Percentiles rank a stretch among this genome's conserved stretches.
Conservation (phyloP, 2,329 filamentous ascomycete genomes). For the Triangularia verruculosa region DNA sequence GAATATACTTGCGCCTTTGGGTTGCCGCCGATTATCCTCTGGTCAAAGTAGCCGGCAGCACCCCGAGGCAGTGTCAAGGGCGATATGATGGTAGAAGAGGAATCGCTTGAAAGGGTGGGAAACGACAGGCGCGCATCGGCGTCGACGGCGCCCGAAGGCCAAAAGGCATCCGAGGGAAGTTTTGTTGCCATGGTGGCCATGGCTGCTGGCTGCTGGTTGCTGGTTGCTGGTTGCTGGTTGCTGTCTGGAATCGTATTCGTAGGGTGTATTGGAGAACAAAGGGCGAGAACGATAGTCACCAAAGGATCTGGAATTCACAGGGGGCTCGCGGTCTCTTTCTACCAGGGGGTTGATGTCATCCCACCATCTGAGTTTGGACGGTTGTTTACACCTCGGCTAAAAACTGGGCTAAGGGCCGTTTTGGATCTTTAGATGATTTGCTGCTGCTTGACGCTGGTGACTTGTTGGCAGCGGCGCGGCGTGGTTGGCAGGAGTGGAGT, state of each 20-base stretch:
- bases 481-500: slow-evolving; percentile 5
- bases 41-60: slow-evolving; percentile 40
- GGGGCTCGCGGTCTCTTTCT: slow-evolving; percentile 4
- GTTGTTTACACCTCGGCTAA: slow-evolving; percentile 12
- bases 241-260: neutral
- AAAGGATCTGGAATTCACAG: neutral
- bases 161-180: slow-evolving; percentile 42
- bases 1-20: slow-evolving; percentile 24
- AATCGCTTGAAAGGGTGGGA: slow-evolving; percentile 29
- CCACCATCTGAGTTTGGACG: slow-evolving; percentile 5
- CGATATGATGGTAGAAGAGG: slow-evolving; percentile 38
- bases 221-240: neutral
- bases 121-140: slow-evolving; percentile 31
- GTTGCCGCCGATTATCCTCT: slow-evolving; percentile 18
- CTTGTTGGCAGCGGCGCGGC: slow-evolving; percentile 9
- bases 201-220: neutral
- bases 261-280: neutral
- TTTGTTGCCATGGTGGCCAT: slow-evolving; percentile 37
- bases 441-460: slow-evolving; percentile 5
- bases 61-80: slow-evolving; percentile 39
- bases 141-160: slow-evolving; percentile 40
- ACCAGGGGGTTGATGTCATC: slow-evolving; percentile 18
- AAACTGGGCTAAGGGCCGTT: slow-evolving; percentile 12
- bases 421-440: slow-evolving; percentile 7
- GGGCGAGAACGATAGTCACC: neutral